These are phyloP conservation scores for Monosporascus ibericus DNA, from an alignment of 2,329 filamentous ascomycete genomes.

Conservation along the genomic window DNA sequence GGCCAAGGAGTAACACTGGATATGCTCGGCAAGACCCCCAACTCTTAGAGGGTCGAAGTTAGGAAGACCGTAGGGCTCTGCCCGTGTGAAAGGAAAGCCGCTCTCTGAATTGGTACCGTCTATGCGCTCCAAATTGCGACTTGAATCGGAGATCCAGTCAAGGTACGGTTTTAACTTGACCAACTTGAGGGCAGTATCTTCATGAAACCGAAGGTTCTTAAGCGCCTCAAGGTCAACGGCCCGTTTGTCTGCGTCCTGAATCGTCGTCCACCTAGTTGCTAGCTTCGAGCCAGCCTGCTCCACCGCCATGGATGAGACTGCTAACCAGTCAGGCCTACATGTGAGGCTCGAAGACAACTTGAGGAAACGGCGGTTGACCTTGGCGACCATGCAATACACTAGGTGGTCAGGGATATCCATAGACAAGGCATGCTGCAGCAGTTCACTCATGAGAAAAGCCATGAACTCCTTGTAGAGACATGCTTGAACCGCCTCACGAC, in stretches of 20 bases:
- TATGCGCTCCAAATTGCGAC: background rate
- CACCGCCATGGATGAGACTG: background rate
- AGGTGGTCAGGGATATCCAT: background rate
- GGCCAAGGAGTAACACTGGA: background rate
- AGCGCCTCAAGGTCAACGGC: background rate
- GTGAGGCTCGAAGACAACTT: background rate
- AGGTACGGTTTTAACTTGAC: background rate
- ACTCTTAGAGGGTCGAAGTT: background rate
- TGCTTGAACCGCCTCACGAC: background rate
- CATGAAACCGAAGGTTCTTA: background rate
- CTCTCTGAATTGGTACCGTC: background rate
- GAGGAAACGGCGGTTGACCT: constrained; percentile 1
- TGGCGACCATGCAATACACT: constrained; percentile 3
- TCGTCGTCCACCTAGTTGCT: background rate
- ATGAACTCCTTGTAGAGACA: constrained; percentile 1
- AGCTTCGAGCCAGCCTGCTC: background rate
- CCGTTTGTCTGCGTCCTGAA: background rate
- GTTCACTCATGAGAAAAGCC: background rate
- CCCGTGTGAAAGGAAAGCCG: background rate
- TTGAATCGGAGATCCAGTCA: background rate
- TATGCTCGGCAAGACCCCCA: background rate
- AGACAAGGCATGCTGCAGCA: background rate
- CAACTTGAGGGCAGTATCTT: background rate
- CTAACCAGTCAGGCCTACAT: background rate
- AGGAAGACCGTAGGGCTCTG: background rate